phyloP scores from a whole-genome alignment of 345 rosid species.

The Zanthoxylum bungeanum region DNA sequence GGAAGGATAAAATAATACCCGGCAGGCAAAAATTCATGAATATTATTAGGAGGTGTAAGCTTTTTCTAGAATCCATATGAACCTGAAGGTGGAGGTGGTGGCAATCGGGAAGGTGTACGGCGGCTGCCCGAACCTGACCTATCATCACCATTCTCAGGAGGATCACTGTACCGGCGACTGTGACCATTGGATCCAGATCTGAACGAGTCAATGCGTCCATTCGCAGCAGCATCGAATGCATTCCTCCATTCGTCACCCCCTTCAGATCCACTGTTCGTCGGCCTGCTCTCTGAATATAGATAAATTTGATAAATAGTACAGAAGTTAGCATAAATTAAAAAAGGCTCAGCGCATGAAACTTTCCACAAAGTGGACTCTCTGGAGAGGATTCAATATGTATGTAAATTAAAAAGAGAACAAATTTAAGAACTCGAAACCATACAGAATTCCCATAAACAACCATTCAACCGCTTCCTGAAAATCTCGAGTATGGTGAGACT shows the following conservation, averaged over 20 bases:
- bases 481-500: background rate
- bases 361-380: no score
- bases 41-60: constrained; percentile 5
- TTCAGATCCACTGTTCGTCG: constrained; percentile 50
- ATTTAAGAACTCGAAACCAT: background rate
- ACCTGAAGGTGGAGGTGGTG: constrained; percentile 83
- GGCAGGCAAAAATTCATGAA: constrained; percentile 12
- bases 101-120: constrained; percentile 72
- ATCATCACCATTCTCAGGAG: constrained; percentile 73
- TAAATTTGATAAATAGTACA: background rate
- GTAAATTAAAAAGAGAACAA: background rate
- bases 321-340: background rate
- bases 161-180: constrained; percentile 67
- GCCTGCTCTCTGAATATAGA: constrained; percentile 70
- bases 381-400: no score
- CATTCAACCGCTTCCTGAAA: background rate
- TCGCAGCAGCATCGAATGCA: constrained; percentile 88
- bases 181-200: constrained; percentile 54
- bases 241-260: constrained; percentile 94
- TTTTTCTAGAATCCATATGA: constrained; percentile 47
- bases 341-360: no score
- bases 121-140: constrained; percentile 52
- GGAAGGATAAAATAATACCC: constrained; percentile 12
- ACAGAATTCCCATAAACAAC: background rate
- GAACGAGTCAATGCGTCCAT: constrained; percentile 46